phyloP scores from a whole-genome alignment of 169 alveolate species.

The Eimeria acervulina region DNA sequence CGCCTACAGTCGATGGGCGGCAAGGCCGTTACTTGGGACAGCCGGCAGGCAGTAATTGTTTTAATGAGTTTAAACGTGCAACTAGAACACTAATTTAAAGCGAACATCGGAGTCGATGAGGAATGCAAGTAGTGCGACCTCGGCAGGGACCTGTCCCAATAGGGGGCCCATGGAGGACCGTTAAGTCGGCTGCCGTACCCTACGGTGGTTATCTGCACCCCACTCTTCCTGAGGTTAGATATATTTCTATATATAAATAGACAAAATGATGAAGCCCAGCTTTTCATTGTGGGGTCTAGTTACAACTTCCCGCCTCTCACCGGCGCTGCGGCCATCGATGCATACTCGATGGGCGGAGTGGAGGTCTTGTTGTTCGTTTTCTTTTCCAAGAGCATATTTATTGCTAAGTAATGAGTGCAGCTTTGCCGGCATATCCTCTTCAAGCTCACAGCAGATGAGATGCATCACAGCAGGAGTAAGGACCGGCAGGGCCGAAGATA shows the following conservation, averaged over 20 bases:
- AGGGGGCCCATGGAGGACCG: conserved; percentile 10
- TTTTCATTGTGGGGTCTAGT: not conserved
- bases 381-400: not conserved
- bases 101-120: not conserved
- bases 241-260: not conserved
- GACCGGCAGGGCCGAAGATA: not conserved
- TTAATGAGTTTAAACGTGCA: not conserved
- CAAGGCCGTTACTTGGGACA: not conserved
- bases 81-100: not conserved
- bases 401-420: not conserved
- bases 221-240: not conserved
- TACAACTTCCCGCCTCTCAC: not conserved
- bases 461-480: not conserved
- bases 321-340: conserved; percentile 31
- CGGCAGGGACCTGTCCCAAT: not conserved
- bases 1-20: too few species aligned
- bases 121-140: not conserved
- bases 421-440: not conserved
- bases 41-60: not conserved
- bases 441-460: not conserved
- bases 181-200: not conserved
- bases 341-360: not conserved
- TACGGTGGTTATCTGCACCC: not conserved
- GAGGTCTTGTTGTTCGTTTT: not conserved
- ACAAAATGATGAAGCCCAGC: not conserved